Evolutionary conservation across 2,329 filamentous ascomycete genomes (phyloP).

Genomic region (Fusarium sp.): DNA sequence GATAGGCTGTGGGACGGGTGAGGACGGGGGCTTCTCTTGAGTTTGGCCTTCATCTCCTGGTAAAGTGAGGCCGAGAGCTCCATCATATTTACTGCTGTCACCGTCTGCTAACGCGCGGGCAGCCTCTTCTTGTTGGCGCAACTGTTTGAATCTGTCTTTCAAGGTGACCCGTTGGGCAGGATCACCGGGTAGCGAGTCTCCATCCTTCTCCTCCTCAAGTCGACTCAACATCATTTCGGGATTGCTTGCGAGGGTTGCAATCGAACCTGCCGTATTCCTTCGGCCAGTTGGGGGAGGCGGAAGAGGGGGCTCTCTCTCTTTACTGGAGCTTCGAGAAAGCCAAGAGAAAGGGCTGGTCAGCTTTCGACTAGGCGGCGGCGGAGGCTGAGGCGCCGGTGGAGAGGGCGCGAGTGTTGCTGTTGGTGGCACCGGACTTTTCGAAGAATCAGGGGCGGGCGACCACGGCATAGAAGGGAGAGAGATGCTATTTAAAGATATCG

Average conservation of each 20-base stretch:
- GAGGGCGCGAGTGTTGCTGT: constrained; percentile 47
- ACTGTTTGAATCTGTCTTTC: constrained; percentile 81
- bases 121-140: constrained; percentile 80
- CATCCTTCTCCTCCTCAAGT: constrained; percentile 77
- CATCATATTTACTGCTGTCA: constrained; percentile 62
- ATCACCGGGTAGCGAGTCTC: constrained; percentile 56
- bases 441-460: constrained; percentile 67
- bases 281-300: constrained; percentile 65
- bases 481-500: constrained; percentile 75
- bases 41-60: constrained; percentile 42
- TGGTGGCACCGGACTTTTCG: constrained; percentile 57
- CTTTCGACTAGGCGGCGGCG: constrained; percentile 68
- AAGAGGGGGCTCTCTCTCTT: constrained; percentile 64
- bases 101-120: constrained; percentile 60
- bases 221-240: constrained; percentile 82
- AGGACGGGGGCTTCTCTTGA: constrained; percentile 51
- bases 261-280: constrained; percentile 83
- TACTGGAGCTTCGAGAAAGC: constrained; percentile 76
- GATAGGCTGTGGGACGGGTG: constrained; percentile 73
- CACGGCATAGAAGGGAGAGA: constrained; percentile 79
- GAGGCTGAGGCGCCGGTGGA: constrained; percentile 47
- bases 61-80: constrained; percentile 35
- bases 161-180: constrained; percentile 70
- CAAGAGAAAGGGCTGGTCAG: constrained; percentile 89
- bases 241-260: constrained; percentile 82